Conservation (phyloP, 148 eudicot genomes). For the Camellia sinensis region DNA sequence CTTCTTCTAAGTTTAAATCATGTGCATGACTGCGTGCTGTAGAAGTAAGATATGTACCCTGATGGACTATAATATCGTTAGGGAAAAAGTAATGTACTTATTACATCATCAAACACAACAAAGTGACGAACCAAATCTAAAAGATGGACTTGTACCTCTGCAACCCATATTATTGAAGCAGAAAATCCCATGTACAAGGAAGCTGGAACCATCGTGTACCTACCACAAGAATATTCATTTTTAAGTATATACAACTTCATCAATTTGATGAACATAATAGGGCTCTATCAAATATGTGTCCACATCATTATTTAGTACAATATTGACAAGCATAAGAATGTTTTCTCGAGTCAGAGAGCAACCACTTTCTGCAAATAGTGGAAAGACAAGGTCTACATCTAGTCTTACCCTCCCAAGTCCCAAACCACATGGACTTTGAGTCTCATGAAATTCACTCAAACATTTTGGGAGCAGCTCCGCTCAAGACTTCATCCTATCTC, state of each 20-base stretch:
- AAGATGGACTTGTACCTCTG: constrained; percentile 51
- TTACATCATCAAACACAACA: not conserved
- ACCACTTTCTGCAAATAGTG: no score
- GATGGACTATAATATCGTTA: constrained; percentile 25
- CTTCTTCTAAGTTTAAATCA: constrained; percentile 69
- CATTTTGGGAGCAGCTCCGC: no score
- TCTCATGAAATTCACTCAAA: no score
- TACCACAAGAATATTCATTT: constrained; percentile 24
- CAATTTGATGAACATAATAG: no score
- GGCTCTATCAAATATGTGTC: no score
- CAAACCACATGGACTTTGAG: no score
- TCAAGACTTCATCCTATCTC: no score
- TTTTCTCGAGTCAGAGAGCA: no score
- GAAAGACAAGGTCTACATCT: no score
- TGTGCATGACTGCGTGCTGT: constrained; percentile 76
- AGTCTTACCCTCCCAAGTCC: no score
- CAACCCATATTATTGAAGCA: constrained; percentile 98
- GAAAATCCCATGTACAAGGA: constrained; percentile 87
- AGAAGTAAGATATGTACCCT: constrained; percentile 98
- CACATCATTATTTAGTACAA: no score
- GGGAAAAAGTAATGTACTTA: not conserved
- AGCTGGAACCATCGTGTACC: constrained; percentile 98
- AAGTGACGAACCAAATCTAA: not conserved
- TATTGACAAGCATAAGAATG: no score
- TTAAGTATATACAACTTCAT: not conserved